Conservation (phyloP, 257 asterid genomes). For the Voacanga thouarsii region DNA sequence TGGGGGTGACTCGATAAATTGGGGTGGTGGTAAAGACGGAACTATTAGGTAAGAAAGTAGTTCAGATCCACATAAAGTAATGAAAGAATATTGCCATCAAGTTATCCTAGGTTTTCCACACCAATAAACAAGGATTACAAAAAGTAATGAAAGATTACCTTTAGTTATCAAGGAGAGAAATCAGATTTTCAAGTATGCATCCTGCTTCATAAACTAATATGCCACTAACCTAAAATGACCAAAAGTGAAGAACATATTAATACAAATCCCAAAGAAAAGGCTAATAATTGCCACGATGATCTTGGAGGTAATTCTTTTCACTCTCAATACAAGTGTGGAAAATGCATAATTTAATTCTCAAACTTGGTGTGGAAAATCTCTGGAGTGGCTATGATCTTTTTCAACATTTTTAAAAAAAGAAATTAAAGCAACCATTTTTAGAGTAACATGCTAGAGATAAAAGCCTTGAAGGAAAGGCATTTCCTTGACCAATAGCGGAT, state of each 20-base stretch:
- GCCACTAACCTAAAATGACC: slow-evolving; percentile 63
- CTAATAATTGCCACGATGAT: not conserved
- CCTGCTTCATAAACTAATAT: slow-evolving; percentile 97
- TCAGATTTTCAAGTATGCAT: slow-evolving; percentile 96
- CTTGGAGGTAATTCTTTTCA: not conserved
- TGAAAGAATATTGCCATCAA: not conserved
- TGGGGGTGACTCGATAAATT: not conserved
- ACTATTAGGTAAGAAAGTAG: not conserved
- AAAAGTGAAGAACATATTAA: slow-evolving; percentile 15
- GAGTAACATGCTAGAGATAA: not conserved
- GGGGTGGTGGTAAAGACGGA: not conserved
- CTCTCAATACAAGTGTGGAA: not conserved
- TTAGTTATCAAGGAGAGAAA: slow-evolving; percentile 73
- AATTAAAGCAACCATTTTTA: not conserved
- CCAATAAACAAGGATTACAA: not conserved
- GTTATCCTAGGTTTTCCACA: not conserved
- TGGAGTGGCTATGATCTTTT: not conserved
- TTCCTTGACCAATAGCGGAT: not conserved
- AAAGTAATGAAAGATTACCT: slow-evolving; percentile 48
- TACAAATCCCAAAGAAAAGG: slow-evolving; percentile 2
- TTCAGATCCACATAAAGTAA: not conserved
- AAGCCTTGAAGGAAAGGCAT: slow-evolving; percentile 3
- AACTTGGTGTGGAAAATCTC: not conserved
- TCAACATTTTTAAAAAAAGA: not conserved
- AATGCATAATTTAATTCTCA: not conserved